These are phyloP conservation scores for Solanum neorickii DNA, from an alignment of 257 asterid species.

Conservation along the genomic window DNA sequence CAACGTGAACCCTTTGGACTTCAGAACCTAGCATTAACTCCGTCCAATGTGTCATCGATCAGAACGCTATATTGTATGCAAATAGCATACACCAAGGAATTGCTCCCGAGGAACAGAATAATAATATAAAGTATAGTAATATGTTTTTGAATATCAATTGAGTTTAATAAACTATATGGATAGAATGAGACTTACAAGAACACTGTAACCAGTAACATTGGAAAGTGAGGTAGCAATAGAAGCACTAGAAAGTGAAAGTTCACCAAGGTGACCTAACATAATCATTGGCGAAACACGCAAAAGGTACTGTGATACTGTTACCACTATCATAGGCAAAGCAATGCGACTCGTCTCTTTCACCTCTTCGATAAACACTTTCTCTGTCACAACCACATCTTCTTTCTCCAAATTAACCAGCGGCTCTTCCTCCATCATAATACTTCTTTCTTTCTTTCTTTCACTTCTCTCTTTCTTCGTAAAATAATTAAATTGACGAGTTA, in stretches of 20 bases:
- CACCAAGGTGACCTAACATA: slow-evolving; percentile 49
- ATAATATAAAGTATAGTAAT: not conserved
- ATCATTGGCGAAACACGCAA: slow-evolving; percentile 38
- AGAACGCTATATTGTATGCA: not conserved
- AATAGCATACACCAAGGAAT: not conserved
- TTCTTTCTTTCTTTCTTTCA: too few species aligned
- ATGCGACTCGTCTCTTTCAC: slow-evolving; percentile 34
- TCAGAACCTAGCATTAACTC: not conserved
- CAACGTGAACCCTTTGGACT: not conserved
- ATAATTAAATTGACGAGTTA: too few species aligned
- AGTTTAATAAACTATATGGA: not conserved
- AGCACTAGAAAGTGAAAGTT: slow-evolving; percentile 45
- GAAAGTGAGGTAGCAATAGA: slow-evolving; percentile 50
- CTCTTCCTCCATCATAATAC: not conserved
- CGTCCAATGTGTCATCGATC: not conserved
- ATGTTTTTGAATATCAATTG: not conserved
- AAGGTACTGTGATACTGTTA: slow-evolving; percentile 45
- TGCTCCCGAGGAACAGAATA: not conserved
- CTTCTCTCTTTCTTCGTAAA: too few species aligned
- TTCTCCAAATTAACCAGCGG: not conserved
- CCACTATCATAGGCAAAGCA: slow-evolving; percentile 64
- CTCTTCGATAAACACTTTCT: slow-evolving; percentile 20
- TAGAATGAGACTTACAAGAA: slow-evolving; percentile 14
- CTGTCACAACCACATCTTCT: not conserved
- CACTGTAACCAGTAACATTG: slow-evolving; percentile 47